Evolutionary conservation across 1,284 basidiomycete species (phyloP), one percentile per base, ranked within the genome.

Genomic region (Cutaneotrichosporon dermatis): DNA sequence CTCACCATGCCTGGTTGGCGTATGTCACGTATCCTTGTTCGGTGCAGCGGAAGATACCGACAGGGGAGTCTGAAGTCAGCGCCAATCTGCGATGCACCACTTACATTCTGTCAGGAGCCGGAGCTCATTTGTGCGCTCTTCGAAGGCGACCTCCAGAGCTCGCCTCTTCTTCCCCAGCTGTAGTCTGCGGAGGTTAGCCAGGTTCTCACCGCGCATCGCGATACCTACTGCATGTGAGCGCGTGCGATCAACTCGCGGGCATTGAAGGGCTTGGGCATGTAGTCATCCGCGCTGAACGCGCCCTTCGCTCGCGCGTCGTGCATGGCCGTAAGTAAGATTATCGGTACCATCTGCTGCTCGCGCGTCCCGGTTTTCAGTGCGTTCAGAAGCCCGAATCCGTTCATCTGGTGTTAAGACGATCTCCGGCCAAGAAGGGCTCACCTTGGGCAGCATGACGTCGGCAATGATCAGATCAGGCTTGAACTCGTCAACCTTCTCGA

Each of bases 181-280:
- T 16, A 76, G 59, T 11, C 53, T 61, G 25, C 25, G 25, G 58
- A 36, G 62, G 66, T 25, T 25, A 25, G 25, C 25, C 25, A 25
- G 25, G 25, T 25, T 25, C 25, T 25, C 25, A 25, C 25, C 25
- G 25, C 25, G 25, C 25, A 25, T 25, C 25, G 13, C 71, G 64
- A 35, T 74, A 59, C 65, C 77, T 73, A 25, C 62, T 75, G 68
- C 66, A 69, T 64, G 59, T 74, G 64, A 34, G 72, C 73, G 3
- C 80, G 70, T 9, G 80, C 80, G n/a, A 81, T 66, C 36, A 81
- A 66, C 60, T 81, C 80, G 36, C 75, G 63, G 0, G 73, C 69
- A 25, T 72, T 74, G 68, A 76, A 77, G 2, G 77, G 76, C 55
- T 76, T 77, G 2, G 65, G 66, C 9, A 77, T 64, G 46, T 74